Percentiles rank a stretch among this genome's conserved stretches.
Conservation (phyloP, 192 early-diverging fungal genomes). For the Coemansia asiatica region DNA sequence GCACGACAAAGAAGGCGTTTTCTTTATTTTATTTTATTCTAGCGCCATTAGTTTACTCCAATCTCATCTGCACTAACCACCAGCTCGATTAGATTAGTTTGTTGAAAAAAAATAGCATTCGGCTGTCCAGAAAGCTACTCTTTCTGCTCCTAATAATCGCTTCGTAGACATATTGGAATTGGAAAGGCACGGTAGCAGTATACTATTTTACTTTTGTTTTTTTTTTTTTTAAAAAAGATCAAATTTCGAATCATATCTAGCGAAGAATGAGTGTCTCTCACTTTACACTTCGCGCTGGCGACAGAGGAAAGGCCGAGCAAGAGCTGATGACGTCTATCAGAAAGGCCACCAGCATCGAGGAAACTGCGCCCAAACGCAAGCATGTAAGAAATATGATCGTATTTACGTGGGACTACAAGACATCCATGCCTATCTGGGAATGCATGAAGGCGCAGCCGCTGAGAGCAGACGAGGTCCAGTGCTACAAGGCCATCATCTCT, state of each 20-base stretch:
- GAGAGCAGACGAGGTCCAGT: conserved; percentile 89
- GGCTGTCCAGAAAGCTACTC: not conserved
- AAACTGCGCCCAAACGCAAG: conserved; percentile 96
- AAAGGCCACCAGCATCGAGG: conserved; percentile 86
- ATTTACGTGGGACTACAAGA: conserved; percentile 92
- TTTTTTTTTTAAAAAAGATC: not conserved
- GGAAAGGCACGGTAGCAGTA: not conserved
- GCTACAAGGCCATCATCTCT: conserved; percentile 92
- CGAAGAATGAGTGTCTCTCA: conserved; percentile 37
- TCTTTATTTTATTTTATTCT: not conserved
- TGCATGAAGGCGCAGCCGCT: conserved; percentile 86
- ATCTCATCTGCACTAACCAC: not conserved
- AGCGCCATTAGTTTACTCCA: no score
- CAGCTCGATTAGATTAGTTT: not conserved
- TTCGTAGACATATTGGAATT: not conserved
- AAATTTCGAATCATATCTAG: not conserved
- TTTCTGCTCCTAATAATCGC: not conserved
- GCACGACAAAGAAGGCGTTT: no score
- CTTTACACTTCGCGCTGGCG: conserved; percentile 61
- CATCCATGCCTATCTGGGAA: conserved; percentile 81
- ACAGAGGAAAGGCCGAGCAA: conserved; percentile 76
- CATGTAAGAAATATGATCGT: conserved; percentile 87
- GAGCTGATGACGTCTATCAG: conserved; percentile 85
- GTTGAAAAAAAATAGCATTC: not conserved
- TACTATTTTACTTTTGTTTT: not conserved